A percentile compares a stretch with the other conserved stretches of the same genome.
These are phyloP conservation scores for Bryoglossum gracile DNA, from an alignment of 495 filamentous ascomycete species.

Conservation along the genomic window DNA sequence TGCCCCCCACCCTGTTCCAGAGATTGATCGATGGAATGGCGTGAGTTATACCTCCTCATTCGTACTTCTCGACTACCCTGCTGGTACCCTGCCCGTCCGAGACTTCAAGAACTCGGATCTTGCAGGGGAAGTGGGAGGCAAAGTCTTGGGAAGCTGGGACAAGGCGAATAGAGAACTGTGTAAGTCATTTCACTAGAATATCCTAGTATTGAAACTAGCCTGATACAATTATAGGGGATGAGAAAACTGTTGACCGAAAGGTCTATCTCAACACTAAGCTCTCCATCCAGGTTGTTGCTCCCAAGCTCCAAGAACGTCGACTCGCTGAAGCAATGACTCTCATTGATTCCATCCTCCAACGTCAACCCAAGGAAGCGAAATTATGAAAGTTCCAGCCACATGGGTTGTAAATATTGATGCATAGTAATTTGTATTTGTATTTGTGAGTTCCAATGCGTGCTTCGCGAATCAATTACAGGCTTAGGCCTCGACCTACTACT, in stretches of 20 bases:
- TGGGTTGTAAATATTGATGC: too few species aligned
- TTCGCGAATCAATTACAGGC: too few species aligned
- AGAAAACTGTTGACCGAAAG: slow-evolving; percentile 43
- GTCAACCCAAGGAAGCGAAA: not conserved
- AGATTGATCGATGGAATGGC: slow-evolving; percentile 55
- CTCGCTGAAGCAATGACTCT: slow-evolving; percentile 49
- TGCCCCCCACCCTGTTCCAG: slow-evolving; percentile 54
- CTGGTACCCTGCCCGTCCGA: slow-evolving; percentile 50
- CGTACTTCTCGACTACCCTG: slow-evolving; percentile 54
- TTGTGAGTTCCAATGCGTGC: too few species aligned
- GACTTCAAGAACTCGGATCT: slow-evolving; percentile 42
- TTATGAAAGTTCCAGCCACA: too few species aligned
- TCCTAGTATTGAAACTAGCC: slow-evolving; percentile 5
- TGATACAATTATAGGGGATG: slow-evolving; percentile 35
- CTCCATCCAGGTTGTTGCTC: slow-evolving; percentile 53
- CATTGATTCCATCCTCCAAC: slow-evolving; percentile 36
- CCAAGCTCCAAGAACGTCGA: slow-evolving; percentile 50
- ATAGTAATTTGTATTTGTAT: too few species aligned
- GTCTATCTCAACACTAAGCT: slow-evolving; percentile 50
- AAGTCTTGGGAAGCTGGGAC: slow-evolving; percentile 51
- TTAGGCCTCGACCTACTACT: too few species aligned
- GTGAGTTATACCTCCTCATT: slow-evolving; percentile 55
- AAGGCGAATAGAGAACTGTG: slow-evolving; percentile 53
- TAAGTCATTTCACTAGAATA: slow-evolving; percentile 30
- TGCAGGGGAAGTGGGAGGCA: slow-evolving; percentile 35